Percentiles rank a stretch among this genome's conserved stretches.
These are phyloP conservation scores for Phalaenopsis aphrodite DNA, from an alignment of 106 monocot genomes.

Conservation along the genomic window DNA sequence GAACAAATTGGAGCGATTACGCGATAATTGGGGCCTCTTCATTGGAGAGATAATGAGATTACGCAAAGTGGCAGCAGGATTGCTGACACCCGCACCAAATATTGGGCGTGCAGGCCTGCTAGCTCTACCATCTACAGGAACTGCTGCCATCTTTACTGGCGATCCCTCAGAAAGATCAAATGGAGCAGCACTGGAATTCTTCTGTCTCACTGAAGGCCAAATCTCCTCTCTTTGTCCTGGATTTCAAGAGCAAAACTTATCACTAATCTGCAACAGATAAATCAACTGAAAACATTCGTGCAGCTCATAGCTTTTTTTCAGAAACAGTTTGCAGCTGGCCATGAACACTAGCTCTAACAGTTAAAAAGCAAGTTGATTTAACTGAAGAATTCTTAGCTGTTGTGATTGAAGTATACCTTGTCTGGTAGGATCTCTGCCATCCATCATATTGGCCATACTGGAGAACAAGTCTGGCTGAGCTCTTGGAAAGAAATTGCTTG, in stretches of 20 bases:
- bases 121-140: slow-evolving; percentile 22
- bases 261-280: slow-evolving; percentile 60
- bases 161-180: slow-evolving; percentile 71
- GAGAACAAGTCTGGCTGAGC: slow-evolving; percentile 67
- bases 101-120: slow-evolving; percentile 30
- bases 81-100: slow-evolving; percentile 49
- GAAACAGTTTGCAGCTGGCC: neutral
- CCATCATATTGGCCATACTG: slow-evolving; percentile 48
- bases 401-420: slow-evolving; percentile 40
- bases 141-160: slow-evolving; percentile 31
- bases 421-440: slow-evolving; percentile 37
- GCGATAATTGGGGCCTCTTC: slow-evolving; percentile 51
- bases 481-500: slow-evolving; percentile 55
- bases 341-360: neutral
- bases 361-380: neutral
- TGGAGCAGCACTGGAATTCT: slow-evolving; percentile 23
- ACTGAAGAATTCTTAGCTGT: neutral
- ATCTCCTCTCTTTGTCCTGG: slow-evolving; percentile 77
- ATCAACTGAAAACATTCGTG: slow-evolving; percentile 31
- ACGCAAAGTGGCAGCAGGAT: slow-evolving; percentile 59
- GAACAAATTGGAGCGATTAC: slow-evolving; percentile 39
- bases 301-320: slow-evolving; percentile 4
- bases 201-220: slow-evolving; percentile 50
- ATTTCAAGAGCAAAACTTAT: slow-evolving; percentile 85
- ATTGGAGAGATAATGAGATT: slow-evolving; percentile 61